phyloP scores from a whole-genome alignment of 352 stramenopile species.

The Pythium grandisporangium region DNA sequence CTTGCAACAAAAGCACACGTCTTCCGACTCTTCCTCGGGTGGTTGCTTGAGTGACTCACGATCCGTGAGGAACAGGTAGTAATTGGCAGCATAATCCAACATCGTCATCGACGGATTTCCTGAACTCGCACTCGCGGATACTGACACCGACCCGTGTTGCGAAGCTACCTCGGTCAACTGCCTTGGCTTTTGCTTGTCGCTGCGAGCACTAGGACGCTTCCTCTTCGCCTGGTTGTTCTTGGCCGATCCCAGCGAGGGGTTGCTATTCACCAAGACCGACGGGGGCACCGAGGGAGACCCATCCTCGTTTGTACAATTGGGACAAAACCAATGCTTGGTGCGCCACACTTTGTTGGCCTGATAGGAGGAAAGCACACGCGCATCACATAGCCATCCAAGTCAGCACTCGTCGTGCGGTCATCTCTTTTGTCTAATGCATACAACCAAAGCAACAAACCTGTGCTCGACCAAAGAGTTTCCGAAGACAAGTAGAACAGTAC shows the following conservation, averaged over 20 bases:
- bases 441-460: conserved; percentile 9
- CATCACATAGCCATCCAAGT: no score
- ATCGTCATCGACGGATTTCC: conserved; percentile 24
- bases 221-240: no score
- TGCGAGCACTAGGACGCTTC: no score
- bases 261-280: no score
- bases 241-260: no score
- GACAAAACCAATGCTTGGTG: conserved; percentile 49
- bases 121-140: no score
- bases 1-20: conserved; percentile 81
- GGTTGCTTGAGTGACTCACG: conserved; percentile 20
- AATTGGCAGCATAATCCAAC: conserved; percentile 53
- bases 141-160: no score
- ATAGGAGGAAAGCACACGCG: background rate
- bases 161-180: no score
- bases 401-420: no score
- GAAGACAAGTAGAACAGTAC: conserved; percentile 47
- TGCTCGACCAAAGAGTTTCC: conserved; percentile 52
- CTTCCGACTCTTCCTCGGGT: conserved; percentile 50
- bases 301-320: conserved; percentile 34
- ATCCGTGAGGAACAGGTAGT: conserved; percentile 49
- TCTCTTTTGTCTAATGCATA: no score
- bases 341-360: conserved; percentile 40
- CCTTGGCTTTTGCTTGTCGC: no score
- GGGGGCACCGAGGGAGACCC: no score